Percentiles rank a stretch among this genome's conserved stretches.
phyloP scores from a whole-genome alignment of 192 early-diverging fungal genomes.

The Dimargaris cristalligena region DNA sequence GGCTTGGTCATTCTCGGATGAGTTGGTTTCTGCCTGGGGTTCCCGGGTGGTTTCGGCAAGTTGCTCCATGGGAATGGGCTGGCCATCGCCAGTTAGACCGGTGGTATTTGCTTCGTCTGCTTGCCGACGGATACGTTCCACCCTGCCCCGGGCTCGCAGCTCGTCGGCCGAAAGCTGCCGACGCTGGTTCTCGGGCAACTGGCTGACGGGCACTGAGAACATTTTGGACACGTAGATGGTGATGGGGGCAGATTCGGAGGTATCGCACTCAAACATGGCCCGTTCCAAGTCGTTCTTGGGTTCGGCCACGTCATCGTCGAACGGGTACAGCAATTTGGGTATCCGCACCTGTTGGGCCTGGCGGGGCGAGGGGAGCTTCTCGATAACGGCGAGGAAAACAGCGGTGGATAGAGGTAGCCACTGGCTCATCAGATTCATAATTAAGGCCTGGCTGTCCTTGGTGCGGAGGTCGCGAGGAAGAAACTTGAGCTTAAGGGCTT shows the following conservation, averaged over 20 bases:
- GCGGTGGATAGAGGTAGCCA: slow-evolving; percentile 90
- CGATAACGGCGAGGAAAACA: slow-evolving; percentile 70
- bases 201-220: slow-evolving; percentile 61
- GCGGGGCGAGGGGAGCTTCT: slow-evolving; percentile 73
- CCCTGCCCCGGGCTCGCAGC: slow-evolving; percentile 52
- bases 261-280: slow-evolving; percentile 60
- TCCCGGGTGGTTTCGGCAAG: slow-evolving; percentile 20
- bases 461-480: slow-evolving; percentile 74
- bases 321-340: slow-evolving; percentile 54
- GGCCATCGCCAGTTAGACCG: slow-evolving; percentile 15
- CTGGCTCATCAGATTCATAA: slow-evolving; percentile 74
- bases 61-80: slow-evolving; percentile 7
- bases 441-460: slow-evolving; percentile 57
- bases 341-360: slow-evolving; percentile 65
- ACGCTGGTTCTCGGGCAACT: slow-evolving; percentile 57
- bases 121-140: slow-evolving; percentile 18
- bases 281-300: slow-evolving; percentile 37
- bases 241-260: slow-evolving; percentile 35
- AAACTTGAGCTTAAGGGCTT: slow-evolving; percentile 72
- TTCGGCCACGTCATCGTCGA: slow-evolving; percentile 21
- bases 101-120: slow-evolving; percentile 11
- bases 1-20: no score
- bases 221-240: slow-evolving; percentile 91
- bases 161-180: slow-evolving; percentile 70
- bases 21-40: slow-evolving; percentile 20